Percentiles rank a stretch among this genome's conserved stretches.
Conservation (phyloP, 345 rosid genomes). For the Melastoma malabathricum region DNA sequence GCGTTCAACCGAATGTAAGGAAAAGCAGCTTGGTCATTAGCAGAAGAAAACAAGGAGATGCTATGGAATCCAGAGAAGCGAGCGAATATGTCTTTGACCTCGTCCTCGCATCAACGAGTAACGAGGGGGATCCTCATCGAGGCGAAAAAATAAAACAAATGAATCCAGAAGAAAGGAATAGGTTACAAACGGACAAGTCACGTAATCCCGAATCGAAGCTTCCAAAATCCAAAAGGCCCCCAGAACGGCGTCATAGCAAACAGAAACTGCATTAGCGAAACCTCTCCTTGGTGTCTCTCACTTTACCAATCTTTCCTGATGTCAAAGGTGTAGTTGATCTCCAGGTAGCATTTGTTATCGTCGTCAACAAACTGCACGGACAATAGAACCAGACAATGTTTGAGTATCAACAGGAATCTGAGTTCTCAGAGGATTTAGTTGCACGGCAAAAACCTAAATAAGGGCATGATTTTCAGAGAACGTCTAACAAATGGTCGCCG, state of each 20-base stretch:
- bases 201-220: too few relatives aligned
- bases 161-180: not conserved
- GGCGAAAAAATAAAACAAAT: not conserved
- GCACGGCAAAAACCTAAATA: too few relatives aligned
- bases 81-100: too few relatives aligned
- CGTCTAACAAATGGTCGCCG: too few relatives aligned
- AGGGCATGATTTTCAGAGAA: too few relatives aligned
- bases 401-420: too few relatives aligned
- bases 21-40: not conserved
- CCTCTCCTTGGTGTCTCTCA: not conserved
- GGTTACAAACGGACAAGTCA: too few relatives aligned
- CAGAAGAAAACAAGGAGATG: not conserved
- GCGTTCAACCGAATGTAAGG: not conserved
- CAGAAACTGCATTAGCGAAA: not conserved
- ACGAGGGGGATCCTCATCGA: not conserved
- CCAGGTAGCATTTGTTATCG: slow-evolving; percentile 78
- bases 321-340: slow-evolving; percentile 81
- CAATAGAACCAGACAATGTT: not conserved
- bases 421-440: too few relatives aligned
- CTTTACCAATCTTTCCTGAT: slow-evolving; percentile 64
- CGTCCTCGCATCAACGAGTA: too few relatives aligned
- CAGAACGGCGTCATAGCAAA: not conserved
- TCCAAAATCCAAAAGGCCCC: too few relatives aligned
- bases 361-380: slow-evolving; percentile 60
- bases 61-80: not conserved